These are phyloP conservation scores for Nicotiana tomentosiformis DNA, from an alignment of 257 asterid species.

Conservation along the genomic window DNA sequence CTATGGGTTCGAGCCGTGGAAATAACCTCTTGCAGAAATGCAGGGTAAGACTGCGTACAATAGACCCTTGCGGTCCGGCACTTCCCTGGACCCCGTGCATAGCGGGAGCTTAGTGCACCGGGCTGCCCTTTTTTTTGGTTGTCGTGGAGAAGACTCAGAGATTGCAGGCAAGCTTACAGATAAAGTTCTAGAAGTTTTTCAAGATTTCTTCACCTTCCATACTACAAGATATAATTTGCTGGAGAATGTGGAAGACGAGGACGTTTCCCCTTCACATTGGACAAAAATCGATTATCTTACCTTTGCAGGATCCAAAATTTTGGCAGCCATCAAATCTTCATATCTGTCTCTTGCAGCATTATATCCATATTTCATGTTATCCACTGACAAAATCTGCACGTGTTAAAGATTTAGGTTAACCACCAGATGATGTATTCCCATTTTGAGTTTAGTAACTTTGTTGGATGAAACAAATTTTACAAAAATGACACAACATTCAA, in stretches of 20 bases:
- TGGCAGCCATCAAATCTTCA: slow-evolving; percentile 80
- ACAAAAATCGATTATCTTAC: slow-evolving; percentile 17
- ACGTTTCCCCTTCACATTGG: background rate
- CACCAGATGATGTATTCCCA: background rate
- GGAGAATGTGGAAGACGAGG: background rate
- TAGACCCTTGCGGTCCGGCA: too few species aligned
- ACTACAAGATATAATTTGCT: background rate
- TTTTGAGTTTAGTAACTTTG: background rate
- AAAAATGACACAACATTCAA: background rate
- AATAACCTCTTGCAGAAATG: too few species aligned
- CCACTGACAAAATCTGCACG: slow-evolving; percentile 58
- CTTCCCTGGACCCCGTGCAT: too few species aligned
- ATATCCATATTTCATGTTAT: slow-evolving; percentile 56
- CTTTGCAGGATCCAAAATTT: slow-evolving; percentile 84
- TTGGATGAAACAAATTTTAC: background rate
- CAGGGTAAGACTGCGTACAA: too few species aligned
- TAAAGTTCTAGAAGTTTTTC: background rate
- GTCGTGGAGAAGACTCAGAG: background rate
- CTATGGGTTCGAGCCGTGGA: too few species aligned
- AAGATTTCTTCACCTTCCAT: background rate
- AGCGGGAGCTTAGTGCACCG: too few species aligned
- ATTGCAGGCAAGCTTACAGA: background rate
- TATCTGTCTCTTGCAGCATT: slow-evolving; percentile 71
- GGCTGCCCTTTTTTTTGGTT: too few species aligned
- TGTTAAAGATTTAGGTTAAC: background rate